A percentile compares a stretch with the other conserved stretches of the same genome.
Evolutionary conservation across 139 green algal species (phyloP).

Genomic region (Haematococcus lacustris): DNA sequence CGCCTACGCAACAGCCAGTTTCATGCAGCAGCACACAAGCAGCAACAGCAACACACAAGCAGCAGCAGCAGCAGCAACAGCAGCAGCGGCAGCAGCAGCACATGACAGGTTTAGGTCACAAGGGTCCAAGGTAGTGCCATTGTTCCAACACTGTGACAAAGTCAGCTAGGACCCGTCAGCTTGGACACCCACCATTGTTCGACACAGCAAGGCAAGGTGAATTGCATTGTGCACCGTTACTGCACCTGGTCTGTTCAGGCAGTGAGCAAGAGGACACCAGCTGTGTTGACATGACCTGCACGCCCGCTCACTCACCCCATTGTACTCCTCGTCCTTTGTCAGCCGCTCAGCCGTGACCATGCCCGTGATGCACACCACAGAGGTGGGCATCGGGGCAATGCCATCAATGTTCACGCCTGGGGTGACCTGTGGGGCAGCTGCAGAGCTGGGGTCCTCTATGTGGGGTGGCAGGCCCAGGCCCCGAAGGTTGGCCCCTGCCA

Average conservation of each 20-base stretch:
- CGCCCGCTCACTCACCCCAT: slow-evolving; percentile 22
- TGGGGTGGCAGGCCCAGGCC: slow-evolving; percentile 4
- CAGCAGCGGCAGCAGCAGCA: not conserved
- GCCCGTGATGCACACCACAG: slow-evolving; percentile 20
- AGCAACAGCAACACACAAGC: not conserved
- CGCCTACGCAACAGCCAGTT: not conserved
- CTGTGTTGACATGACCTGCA: too few species aligned
- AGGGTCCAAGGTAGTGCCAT: too few species aligned
- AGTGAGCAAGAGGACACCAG: too few species aligned
- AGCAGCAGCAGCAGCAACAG: not conserved
- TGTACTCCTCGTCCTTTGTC: slow-evolving; percentile 25
- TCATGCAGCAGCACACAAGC: not conserved
- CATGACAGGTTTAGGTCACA: too few species aligned
- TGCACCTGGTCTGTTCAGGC: not conserved
- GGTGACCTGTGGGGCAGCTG: not conserved
- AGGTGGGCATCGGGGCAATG: not conserved
- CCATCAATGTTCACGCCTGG: slow-evolving; percentile 7
- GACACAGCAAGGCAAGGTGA: not conserved
- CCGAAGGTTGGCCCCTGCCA: slow-evolving; percentile 1
- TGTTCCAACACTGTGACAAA: too few species aligned
- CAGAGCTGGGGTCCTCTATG: slow-evolving; percentile 6
- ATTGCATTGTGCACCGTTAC: not conserved
- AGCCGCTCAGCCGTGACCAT: slow-evolving; percentile 33
- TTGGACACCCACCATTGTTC: not conserved
- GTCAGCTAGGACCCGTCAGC: too few species aligned